These are phyloP conservation scores for Hypoxylon sp. DNA, from an alignment of 2,329 filamentous ascomycete species.

Conservation along the genomic window DNA sequence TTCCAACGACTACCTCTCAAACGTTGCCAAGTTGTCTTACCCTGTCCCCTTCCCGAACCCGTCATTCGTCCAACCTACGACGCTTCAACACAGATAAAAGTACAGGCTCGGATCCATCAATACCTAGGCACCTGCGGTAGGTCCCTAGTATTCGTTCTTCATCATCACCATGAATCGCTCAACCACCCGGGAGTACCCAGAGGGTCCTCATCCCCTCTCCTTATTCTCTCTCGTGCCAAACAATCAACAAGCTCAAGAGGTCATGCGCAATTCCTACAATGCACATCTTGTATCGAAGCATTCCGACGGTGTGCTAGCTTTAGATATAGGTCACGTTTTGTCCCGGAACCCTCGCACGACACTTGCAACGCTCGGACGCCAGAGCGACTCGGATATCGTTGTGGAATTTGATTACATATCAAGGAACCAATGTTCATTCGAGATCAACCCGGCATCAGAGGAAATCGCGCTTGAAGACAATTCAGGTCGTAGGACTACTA, in stretches of 20 bases:
- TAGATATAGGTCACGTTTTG: conserved; percentile 1
- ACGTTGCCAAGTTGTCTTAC: too few species aligned
- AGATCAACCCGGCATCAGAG: neutral
- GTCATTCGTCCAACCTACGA: too few species aligned
- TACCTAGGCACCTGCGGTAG: too few species aligned
- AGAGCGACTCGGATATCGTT: neutral
- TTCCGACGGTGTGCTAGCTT: neutral
- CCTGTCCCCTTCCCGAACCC: neutral
- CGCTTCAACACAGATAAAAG: too few species aligned
- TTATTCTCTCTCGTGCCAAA: neutral
- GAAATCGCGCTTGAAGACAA: neutral
- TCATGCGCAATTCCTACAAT: neutral
- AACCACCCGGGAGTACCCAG: neutral
- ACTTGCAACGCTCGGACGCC: conserved; percentile 2
- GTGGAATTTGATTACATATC: neutral
- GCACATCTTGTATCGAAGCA: neutral
- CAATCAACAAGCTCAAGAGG: neutral
- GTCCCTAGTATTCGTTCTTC: neutral
- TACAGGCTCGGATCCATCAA: too few species aligned
- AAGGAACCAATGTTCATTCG: neutral
- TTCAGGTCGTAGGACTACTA: neutral
- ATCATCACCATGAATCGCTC: neutral
- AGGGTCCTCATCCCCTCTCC: neutral
- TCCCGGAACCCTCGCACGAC: neutral
- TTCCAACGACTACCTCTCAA: too few species aligned